Evolutionary conservation across 495 filamentous ascomycete species (phyloP), one percentile per base, ranked within the genome.

Genomic region (Xylaria longipes): DNA sequence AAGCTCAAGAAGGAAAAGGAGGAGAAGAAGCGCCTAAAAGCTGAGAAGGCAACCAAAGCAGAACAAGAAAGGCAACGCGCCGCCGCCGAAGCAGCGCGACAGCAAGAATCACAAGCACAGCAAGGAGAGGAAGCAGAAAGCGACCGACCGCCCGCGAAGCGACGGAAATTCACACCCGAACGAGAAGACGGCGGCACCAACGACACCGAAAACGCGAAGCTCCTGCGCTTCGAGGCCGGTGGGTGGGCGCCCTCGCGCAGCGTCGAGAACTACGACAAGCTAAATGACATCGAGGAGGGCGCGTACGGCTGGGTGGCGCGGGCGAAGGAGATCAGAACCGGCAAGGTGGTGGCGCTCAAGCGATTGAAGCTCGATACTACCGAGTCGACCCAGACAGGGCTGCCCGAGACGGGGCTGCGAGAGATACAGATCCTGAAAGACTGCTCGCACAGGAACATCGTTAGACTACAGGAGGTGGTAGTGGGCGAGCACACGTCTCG

Each of bases 261-360:
- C 83, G 91, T 97, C 60, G 91, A 95, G 79, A 91, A 94, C 78
- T 98, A 94, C 80, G 93, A 97, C 79, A 91, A 90, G 71, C 83
- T 99, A 71, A 99, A 99, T 76, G 92, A 96, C 81, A 99, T 99
- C 76, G 96, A 98, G 79, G 96, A 99, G 80, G 96, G 96, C 65
- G 92, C 93, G 1, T 99, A 98, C 82, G 96, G 96, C 64, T 95
- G 90, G 89, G 96, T 99, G 5, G 95, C 95, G 50, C 84, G 96
- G 35, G 96, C 95, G 9, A 89, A 85, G 71, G 94, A 97, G 78
- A 87, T 86, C 14, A 85, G 85, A 4, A 97, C 96, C 1, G 94
- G 94, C 8, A 90, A 94, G 71, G 86, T 99, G 8, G 95, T 98
- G 27, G 96, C 96, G 48, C 82, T 99, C 74, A 99, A 99, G 86